A percentile compares a stretch with the other conserved stretches of the same genome.
phyloP scores from a whole-genome alignment of 192 early-diverging fungal species.

The Piromyces sp. region DNA sequence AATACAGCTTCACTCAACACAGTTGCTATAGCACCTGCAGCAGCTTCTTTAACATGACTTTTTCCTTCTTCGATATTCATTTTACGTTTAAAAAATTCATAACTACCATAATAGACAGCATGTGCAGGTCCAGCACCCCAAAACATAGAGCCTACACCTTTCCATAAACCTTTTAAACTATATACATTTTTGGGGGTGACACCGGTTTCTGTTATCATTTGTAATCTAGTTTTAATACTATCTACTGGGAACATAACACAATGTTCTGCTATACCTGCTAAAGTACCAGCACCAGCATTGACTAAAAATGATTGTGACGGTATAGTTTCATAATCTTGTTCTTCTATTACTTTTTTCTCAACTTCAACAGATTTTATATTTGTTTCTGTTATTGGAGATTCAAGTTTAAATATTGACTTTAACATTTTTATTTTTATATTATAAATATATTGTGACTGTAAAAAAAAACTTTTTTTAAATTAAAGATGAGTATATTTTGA shows the following conservation, averaged over 20 bases:
- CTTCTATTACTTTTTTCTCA: not conserved
- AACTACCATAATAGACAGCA: constrained; percentile 85
- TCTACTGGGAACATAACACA: constrained; percentile 89
- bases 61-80: constrained; percentile 28
- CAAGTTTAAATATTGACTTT: too few species aligned
- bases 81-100: constrained; percentile 71
- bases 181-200: constrained; percentile 3
- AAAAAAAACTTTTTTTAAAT: too few species aligned
- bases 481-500: too few species aligned
- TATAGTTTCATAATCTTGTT: constrained; percentile 73
- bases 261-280: constrained; percentile 96
- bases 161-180: constrained; percentile 67
- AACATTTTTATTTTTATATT: too few species aligned
- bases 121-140: constrained; percentile 89
- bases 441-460: too few species aligned
- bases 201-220: not conserved
- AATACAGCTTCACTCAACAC: constrained; percentile 73
- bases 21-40: constrained; percentile 77
- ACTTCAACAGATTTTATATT: too few species aligned
- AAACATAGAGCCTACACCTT: constrained; percentile 82
- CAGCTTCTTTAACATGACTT: constrained; percentile 23
- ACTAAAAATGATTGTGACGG: constrained; percentile 63
- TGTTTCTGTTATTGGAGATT: too few species aligned
- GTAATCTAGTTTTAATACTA: constrained; percentile 61
- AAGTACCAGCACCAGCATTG: constrained; percentile 77